Percentiles rank a stretch among this genome's conserved stretches.
phyloP scores from a whole-genome alignment of 495 filamentous ascomycete genomes.

The Aspergillus indologenus region DNA sequence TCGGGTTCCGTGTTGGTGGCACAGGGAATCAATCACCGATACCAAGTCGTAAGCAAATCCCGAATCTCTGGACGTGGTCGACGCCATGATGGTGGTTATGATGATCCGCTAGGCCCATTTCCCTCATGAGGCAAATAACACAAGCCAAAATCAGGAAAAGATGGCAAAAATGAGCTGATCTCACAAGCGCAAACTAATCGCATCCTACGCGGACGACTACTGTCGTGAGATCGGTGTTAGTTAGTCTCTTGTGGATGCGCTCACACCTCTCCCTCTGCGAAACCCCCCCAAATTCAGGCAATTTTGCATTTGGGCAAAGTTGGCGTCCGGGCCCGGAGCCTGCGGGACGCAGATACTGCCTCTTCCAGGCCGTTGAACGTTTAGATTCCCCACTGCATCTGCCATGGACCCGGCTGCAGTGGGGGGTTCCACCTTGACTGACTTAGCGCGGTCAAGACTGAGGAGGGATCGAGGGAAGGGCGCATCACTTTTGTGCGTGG shows the following conservation, averaged over 20 bases:
- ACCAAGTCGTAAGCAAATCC: conserved; percentile 4
- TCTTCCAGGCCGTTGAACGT: conserved; percentile 9
- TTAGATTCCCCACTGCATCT: conserved; percentile 4
- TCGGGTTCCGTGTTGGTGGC: neutral
- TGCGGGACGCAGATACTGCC: conserved; percentile 7
- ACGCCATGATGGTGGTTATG: neutral
- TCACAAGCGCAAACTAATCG: neutral
- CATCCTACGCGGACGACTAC: neutral
- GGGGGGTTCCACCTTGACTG: neutral
- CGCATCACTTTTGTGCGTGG: conserved; percentile 3
- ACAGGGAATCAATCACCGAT: neutral
- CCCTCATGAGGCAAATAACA: neutral
- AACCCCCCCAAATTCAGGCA: neutral
- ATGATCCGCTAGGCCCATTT: conserved; percentile 2
- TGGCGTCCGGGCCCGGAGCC: conserved; percentile 1
- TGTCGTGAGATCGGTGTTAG: neutral
- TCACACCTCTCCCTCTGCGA: neutral
- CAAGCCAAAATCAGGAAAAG: neutral
- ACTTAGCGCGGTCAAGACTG: conserved; percentile 1
- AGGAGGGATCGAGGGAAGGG: neutral
- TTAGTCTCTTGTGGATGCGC: neutral
- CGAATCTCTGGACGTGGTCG: conserved; percentile 1
- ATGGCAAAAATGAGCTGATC: neutral
- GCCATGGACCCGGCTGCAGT: conserved; percentile 3
- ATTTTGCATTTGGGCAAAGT: neutral